Base-by-base conservation (phyloP, 768 basidiomycete species). In the Bullera alba region DNA sequence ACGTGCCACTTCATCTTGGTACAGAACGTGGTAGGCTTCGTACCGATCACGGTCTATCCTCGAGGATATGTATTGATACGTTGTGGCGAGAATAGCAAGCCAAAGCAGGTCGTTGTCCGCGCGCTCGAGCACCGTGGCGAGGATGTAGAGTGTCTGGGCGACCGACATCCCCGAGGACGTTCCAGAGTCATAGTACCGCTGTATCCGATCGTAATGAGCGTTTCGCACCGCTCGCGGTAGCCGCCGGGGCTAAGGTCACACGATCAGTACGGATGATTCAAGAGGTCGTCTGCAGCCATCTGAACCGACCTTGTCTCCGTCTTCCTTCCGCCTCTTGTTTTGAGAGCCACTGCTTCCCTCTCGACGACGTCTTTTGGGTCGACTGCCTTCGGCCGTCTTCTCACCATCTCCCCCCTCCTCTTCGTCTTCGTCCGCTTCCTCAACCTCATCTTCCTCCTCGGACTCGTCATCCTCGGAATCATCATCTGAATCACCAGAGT, bases 101-200 rank as follows among this genome's bases (percentile, higher is more conserved):
- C 95, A 99, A 39, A 97, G 76, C 5, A 92, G 78, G 70, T 97
- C 90, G 64, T 90, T 88, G 70, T 97, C 93, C 10, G 84, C 86
- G 28, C 92, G 81, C 63, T 92, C 90, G 7, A 96, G 79, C n/a
- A 83, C 79, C 4, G 85, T 89, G 8, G 92, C 88, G 2, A 99
- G 81, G 55, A 88, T 77, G 70, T 93, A 97, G 44, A 96, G 80
- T 25, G 85, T 85, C 21, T 85, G 84, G 8, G 91, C 82, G 5
- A 87, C 89, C 62, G 87, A 88, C 74, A 90, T 90, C 1, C 89
- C 88, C 63, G 87, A 80, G 75, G 82, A 87, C 39, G 87, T 86
- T 30, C 95, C 95, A 16, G 81, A 76, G 55, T 77, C 76, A 65
- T 95, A 96, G 73, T 97, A 83, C 63, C 85, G 86, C 58, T 85